phyloP scores from a whole-genome alignment of 1,139 yeast genomes.

The Sugiyamaella sp. region DNA sequence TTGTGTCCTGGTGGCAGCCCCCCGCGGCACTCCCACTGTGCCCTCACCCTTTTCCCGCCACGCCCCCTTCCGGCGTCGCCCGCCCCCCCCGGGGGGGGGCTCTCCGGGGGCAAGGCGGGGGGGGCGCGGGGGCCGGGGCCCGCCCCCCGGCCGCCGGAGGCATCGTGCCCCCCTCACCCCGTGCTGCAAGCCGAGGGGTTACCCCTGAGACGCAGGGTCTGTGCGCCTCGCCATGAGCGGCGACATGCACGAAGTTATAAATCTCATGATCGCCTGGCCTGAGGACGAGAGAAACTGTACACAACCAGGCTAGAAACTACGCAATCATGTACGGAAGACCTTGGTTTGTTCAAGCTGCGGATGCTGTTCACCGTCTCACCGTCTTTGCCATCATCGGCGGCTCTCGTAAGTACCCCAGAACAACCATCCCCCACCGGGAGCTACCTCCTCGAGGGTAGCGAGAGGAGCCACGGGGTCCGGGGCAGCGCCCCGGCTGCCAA shows the following conservation, averaged over 20 bases:
- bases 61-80: constrained; percentile 90
- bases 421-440: not conserved
- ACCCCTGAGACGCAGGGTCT: not conserved
- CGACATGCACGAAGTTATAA: not conserved
- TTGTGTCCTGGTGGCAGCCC: too few relatives aligned
- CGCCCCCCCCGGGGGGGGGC: too few relatives aligned
- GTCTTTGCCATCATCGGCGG: constrained; percentile 75
- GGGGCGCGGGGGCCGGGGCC: not conserved
- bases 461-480: constrained; percentile 2
- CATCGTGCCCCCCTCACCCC: not conserved
- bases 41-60: constrained; percentile 83
- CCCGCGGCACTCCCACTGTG: too few relatives aligned
- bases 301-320: not conserved
- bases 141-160: not conserved
- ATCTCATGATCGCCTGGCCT: constrained; percentile 3
- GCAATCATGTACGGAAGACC: constrained; percentile 52
- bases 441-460: not conserved
- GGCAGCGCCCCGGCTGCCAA: not conserved
- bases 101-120: not conserved
- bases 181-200: not conserved
- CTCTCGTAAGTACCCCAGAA: constrained; percentile 45
- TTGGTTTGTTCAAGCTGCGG: constrained; percentile 77
- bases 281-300: not conserved
- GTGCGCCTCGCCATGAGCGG: not conserved
- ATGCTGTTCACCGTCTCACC: constrained; percentile 79